Evolutionary conservation across 1,284 basidiomycete species (phyloP).

Genomic region (Phenoliferia sp.): DNA sequence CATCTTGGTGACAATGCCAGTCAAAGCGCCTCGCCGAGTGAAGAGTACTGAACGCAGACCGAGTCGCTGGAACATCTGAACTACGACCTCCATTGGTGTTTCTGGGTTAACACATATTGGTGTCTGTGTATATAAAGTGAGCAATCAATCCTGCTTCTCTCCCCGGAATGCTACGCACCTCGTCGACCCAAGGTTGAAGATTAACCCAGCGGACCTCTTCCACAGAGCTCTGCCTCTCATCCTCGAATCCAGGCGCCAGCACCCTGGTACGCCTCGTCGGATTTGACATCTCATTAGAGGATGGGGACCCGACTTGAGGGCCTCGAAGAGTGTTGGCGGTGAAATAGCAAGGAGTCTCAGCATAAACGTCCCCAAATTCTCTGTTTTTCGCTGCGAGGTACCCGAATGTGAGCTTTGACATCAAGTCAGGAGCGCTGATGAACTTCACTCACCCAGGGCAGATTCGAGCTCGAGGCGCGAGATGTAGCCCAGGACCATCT

Average conservation of each 20-base stretch:
- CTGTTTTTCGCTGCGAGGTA: conserved; percentile 11
- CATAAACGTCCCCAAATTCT: conserved; percentile 8
- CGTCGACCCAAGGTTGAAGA: conserved; percentile 33
- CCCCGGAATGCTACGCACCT: conserved; percentile 13
- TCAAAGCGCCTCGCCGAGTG: conserved; percentile 17
- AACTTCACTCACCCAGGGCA: conserved; percentile 59
- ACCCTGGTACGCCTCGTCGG: neutral
- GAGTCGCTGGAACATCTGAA: conserved; percentile 37
- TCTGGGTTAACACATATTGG: conserved; percentile 29
- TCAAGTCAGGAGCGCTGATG: neutral
- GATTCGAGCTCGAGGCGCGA: conserved; percentile 86
- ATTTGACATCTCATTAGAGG: neutral
- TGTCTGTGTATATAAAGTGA: conserved; percentile 7
- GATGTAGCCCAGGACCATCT: conserved; percentile 81
- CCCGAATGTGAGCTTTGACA: neutral
- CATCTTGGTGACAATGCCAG: conserved; percentile 29
- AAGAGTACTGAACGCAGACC: conserved; percentile 27
- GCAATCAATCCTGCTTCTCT: neutral
- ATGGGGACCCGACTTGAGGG: conserved; percentile 2
- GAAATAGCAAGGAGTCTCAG: conserved; percentile 24
- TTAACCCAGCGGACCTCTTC: conserved; percentile 18
- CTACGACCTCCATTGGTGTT: conserved; percentile 35
- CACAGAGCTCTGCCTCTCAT: neutral
- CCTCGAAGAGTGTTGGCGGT: neutral
- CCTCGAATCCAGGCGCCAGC: neutral